These are phyloP conservation scores for Ceratobasidium theobromae DNA, from an alignment of 1,284 basidiomycete genomes.

Conservation along the genomic window DNA sequence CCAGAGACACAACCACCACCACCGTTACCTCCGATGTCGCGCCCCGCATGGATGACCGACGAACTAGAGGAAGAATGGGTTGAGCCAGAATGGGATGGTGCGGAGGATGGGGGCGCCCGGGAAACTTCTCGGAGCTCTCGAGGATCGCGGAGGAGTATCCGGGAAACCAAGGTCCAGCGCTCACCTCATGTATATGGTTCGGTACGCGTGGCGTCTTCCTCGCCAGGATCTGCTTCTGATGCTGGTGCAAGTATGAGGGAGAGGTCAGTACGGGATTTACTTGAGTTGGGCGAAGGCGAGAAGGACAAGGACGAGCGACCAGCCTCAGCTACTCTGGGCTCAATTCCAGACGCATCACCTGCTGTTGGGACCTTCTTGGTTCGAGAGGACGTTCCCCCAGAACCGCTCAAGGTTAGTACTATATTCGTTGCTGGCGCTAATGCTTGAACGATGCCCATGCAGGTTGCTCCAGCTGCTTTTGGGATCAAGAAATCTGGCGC, in stretches of 20 bases:
- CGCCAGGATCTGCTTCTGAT: background rate
- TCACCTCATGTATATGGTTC: slow-evolving; percentile 12
- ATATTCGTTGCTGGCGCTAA: background rate
- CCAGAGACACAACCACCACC: slow-evolving; percentile 28
- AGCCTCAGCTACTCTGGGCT: background rate
- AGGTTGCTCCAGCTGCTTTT: slow-evolving; percentile 17
- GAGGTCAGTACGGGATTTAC: slow-evolving; percentile 12
- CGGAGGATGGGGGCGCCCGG: background rate
- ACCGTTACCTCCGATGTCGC: slow-evolving; percentile 32
- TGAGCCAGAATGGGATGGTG: slow-evolving; percentile 38
- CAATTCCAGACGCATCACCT: slow-evolving; percentile 10
- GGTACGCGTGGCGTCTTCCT: slow-evolving; percentile 10
- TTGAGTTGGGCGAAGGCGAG: slow-evolving; percentile 1
- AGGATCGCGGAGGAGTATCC: slow-evolving; percentile 6
- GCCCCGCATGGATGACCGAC: slow-evolving; percentile 47
- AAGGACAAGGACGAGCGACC: background rate
- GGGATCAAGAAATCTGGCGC: slow-evolving; percentile 47
- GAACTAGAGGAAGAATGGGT: slow-evolving; percentile 49
- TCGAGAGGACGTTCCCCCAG: slow-evolving; percentile 63
- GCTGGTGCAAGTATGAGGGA: slow-evolving; percentile 7
- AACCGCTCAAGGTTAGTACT: slow-evolving; percentile 50
- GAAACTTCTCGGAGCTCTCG: slow-evolving; percentile 15
- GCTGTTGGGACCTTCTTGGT: slow-evolving; percentile 73
- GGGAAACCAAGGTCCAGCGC: slow-evolving; percentile 1
- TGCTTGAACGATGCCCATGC: background rate